phyloP scores from a whole-genome alignment of 768 basidiomycete species.

The Podaxis mareebaensis region DNA sequence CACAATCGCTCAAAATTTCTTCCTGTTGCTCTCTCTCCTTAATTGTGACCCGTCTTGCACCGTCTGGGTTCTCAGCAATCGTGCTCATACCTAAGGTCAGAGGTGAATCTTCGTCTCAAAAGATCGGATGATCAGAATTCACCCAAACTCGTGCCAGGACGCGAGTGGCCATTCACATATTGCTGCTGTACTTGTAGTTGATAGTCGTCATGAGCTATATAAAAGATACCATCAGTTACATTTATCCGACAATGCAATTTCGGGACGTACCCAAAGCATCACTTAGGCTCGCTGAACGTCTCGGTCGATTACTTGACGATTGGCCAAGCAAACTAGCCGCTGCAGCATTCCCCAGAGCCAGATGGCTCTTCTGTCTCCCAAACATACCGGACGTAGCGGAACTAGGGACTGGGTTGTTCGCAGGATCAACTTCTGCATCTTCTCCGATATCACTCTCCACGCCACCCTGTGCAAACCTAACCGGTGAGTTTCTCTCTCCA shows the following conservation, averaged over 20 bases:
- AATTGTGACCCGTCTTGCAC: slow-evolving; percentile 36
- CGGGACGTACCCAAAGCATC: slow-evolving; percentile 50
- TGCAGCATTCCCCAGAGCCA: slow-evolving; percentile 23
- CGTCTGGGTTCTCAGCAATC: slow-evolving; percentile 30
- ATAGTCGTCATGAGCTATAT: slow-evolving; percentile 37
- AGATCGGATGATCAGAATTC: slow-evolving; percentile 11
- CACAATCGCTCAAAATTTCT: slow-evolving; percentile 48
- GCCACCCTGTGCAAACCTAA: slow-evolving; percentile 21
- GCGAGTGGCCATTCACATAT: slow-evolving; percentile 29
- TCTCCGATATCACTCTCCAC: slow-evolving; percentile 32
- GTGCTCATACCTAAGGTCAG: slow-evolving; percentile 24
- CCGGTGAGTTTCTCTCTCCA: slow-evolving; percentile 26
- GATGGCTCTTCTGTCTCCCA: slow-evolving; percentile 22
- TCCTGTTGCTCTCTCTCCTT: slow-evolving; percentile 42
- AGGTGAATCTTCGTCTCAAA: neutral
- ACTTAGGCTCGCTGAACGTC: slow-evolving; percentile 78
- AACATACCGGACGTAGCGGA: slow-evolving; percentile 23
- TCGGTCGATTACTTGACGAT: slow-evolving; percentile 54
- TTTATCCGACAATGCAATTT: neutral
- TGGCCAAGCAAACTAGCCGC: slow-evolving; percentile 32
- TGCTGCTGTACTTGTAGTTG: slow-evolving; percentile 40
- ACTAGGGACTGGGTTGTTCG: slow-evolving; percentile 24
- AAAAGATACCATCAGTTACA: slow-evolving; percentile 17
- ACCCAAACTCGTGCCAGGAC: slow-evolving; percentile 39
- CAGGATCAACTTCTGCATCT: slow-evolving; percentile 32